phyloP scores from a whole-genome alignment of 1,284 basidiomycete genomes.

The Lignosus rhinocerotis region DNA sequence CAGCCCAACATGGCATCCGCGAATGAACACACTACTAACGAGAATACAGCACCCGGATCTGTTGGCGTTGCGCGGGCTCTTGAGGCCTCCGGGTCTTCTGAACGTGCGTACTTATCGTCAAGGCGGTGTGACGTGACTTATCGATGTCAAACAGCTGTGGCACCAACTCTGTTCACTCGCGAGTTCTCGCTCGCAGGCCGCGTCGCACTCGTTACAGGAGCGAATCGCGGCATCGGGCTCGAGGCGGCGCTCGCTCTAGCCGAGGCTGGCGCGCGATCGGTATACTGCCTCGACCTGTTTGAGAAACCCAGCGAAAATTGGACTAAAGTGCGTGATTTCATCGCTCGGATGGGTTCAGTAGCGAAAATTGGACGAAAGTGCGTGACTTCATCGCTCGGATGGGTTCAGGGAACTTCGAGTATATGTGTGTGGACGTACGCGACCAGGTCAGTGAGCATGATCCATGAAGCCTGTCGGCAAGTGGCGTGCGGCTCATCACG shows the following conservation, averaged over 20 bases:
- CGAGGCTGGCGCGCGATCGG: slow-evolving; percentile 74
- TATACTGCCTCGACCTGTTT: slow-evolving; percentile 79
- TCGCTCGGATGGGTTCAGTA: too few species aligned
- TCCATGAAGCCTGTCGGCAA: background rate
- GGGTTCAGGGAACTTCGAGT: slow-evolving; percentile 54
- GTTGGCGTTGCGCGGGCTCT: too few species aligned
- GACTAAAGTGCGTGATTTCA: slow-evolving; percentile 53
- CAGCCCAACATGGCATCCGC: too few species aligned
- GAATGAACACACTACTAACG: too few species aligned
- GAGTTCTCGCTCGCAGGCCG: slow-evolving; percentile 76
- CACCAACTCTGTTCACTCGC: slow-evolving; percentile 49
- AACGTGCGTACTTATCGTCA: too few species aligned
- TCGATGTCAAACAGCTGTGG: slow-evolving; percentile 6
- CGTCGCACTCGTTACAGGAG: slow-evolving; percentile 77
- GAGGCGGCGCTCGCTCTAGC: slow-evolving; percentile 77
- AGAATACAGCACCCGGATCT: too few species aligned
- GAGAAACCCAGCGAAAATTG: slow-evolving; percentile 67
- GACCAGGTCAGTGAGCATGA: slow-evolving; percentile 43
- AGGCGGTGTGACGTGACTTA: too few species aligned
- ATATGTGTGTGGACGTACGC: slow-evolving; percentile 63
- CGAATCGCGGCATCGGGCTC: slow-evolving; percentile 78
- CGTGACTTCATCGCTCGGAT: slow-evolving; percentile 50
- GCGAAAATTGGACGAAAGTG: slow-evolving; percentile 66
- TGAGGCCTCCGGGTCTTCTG: too few species aligned
- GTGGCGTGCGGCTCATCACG: background rate